A percentile compares a stretch with the other conserved stretches of the same genome.
Conservation (phyloP, 163 green algal genomes). For the Chlamydomonas reinhardtii region DNA sequence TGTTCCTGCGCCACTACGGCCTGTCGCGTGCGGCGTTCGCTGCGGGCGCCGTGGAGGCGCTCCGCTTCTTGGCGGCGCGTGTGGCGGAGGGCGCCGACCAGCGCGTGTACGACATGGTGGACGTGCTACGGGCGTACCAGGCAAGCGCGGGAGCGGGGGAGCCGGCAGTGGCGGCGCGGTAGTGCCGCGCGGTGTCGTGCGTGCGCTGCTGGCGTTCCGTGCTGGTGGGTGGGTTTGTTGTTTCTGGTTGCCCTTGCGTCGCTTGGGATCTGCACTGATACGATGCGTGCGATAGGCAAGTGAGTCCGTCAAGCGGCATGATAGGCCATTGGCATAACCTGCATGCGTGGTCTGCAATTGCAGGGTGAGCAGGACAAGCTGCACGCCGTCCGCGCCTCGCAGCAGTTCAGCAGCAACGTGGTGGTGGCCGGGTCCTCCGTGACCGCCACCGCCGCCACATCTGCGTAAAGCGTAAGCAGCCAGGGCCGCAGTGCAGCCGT, state of each 20-base stretch:
- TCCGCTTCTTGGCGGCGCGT: conserved; percentile 86
- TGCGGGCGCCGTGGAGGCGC: conserved; percentile 93
- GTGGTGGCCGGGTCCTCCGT: neutral
- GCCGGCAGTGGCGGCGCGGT: too few species aligned
- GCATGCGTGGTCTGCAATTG: neutral
- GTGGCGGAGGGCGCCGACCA: conserved; percentile 74
- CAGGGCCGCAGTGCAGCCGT: too few species aligned
- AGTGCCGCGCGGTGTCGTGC: too few species aligned
- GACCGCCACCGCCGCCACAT: neutral
- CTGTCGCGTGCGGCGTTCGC: conserved; percentile 92
- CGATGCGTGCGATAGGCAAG: too few species aligned
- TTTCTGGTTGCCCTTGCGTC: too few species aligned
- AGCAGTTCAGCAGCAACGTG: neutral
- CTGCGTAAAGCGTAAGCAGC: too few species aligned
- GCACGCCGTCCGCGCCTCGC: neutral
- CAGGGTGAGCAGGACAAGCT: neutral
- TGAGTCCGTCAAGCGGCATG: too few species aligned
- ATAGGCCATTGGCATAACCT: too few species aligned
- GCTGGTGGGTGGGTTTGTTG: too few species aligned
- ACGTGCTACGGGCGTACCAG: conserved; percentile 56
- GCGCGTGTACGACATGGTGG: conserved; percentile 96
- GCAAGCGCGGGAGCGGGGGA: neutral
- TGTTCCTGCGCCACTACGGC: conserved; percentile 98
- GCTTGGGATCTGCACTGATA: too few species aligned
- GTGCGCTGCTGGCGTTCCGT: too few species aligned